Evolutionary conservation across 2,329 filamentous ascomycete genomes (phyloP).

Genomic region (Epichloe coenophiala): DNA sequence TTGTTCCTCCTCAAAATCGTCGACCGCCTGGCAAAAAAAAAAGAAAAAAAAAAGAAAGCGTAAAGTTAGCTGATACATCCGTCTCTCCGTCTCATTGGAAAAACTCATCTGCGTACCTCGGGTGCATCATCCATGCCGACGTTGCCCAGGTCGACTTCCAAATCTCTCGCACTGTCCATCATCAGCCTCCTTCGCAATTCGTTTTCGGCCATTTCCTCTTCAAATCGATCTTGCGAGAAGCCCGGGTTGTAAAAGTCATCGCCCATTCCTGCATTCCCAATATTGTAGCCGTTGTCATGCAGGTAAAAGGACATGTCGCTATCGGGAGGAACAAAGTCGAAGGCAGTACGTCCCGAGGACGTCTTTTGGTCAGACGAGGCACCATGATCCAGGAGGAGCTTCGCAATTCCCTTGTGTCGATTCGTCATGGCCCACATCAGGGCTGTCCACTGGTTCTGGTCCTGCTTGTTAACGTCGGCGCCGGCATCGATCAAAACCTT

Average conservation of each 20-base stretch:
- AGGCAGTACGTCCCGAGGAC: slow-evolving; percentile 81
- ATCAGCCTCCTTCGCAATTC: slow-evolving; percentile 93
- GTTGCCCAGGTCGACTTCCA: slow-evolving; percentile 92
- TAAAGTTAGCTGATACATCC: slow-evolving; percentile 12
- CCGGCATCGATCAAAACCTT: slow-evolving; percentile 71
- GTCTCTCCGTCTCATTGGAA: not conserved
- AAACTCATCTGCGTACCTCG: slow-evolving; percentile 44
- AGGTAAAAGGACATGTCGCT: slow-evolving; percentile 95
- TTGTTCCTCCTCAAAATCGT: slow-evolving; percentile 75
- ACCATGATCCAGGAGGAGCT: slow-evolving; percentile 79
- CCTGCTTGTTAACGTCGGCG: slow-evolving; percentile 81
- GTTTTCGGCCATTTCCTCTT: slow-evolving; percentile 94
- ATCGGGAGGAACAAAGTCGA: slow-evolving; percentile 89
- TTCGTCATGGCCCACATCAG: slow-evolving; percentile 99
- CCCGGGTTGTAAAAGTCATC: slow-evolving; percentile 93
- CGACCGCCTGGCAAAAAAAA: slow-evolving; percentile 36
- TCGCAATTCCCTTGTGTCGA: slow-evolving; percentile 88
- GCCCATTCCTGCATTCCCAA: slow-evolving; percentile 63
- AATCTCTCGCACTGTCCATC: slow-evolving; percentile 97
- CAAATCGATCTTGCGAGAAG: slow-evolving; percentile 84
- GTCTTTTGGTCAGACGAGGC: slow-evolving; percentile 95
- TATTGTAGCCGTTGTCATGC: slow-evolving; percentile 84
- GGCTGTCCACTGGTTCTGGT: slow-evolving; percentile 93
- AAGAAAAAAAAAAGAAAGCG: not conserved
- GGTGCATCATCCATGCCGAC: slow-evolving; percentile 91